phyloP scores from a whole-genome alignment of 2,329 filamentous ascomycete genomes.

The Ascochyta clinopodiicola region DNA sequence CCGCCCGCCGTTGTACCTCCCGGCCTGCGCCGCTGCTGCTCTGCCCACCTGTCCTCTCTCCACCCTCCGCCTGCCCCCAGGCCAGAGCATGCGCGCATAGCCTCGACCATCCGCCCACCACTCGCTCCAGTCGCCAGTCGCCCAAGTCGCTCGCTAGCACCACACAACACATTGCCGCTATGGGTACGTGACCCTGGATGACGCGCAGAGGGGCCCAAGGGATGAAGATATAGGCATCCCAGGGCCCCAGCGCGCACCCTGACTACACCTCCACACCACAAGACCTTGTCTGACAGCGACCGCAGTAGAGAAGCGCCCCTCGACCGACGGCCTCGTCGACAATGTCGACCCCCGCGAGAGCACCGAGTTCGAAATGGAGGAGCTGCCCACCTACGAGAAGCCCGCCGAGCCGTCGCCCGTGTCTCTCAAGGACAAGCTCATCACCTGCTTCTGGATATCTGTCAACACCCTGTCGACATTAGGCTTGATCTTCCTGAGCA shows the following conservation, averaged over 20 bases:
- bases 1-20: conserved; percentile 19
- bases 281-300: conserved; percentile 21
- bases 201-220: neutral
- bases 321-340: conserved; percentile 48
- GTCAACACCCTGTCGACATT: conserved; percentile 55
- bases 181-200: conserved; percentile 33
- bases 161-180: conserved; percentile 22
- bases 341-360: conserved; percentile 46
- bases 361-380: conserved; percentile 37
- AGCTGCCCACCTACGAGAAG: conserved; percentile 46
- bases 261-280: neutral
- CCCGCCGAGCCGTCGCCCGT: conserved; percentile 33
- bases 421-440: conserved; percentile 46
- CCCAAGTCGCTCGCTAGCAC: conserved; percentile 27
- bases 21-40: conserved; percentile 23
- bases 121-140: conserved; percentile 21
- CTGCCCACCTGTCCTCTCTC: conserved; percentile 22
- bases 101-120: conserved; percentile 19
- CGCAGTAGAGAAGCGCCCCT: conserved; percentile 47
- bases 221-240: neutral
- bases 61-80: conserved; percentile 4
- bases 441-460: conserved; percentile 50
- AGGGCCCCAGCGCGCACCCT: no score
- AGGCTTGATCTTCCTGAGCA: conserved; percentile 54
- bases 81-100: conserved; percentile 37